Base-by-base conservation (phyloP, 768 basidiomycete species). In the Amanita pseudoporphyria region DNA sequence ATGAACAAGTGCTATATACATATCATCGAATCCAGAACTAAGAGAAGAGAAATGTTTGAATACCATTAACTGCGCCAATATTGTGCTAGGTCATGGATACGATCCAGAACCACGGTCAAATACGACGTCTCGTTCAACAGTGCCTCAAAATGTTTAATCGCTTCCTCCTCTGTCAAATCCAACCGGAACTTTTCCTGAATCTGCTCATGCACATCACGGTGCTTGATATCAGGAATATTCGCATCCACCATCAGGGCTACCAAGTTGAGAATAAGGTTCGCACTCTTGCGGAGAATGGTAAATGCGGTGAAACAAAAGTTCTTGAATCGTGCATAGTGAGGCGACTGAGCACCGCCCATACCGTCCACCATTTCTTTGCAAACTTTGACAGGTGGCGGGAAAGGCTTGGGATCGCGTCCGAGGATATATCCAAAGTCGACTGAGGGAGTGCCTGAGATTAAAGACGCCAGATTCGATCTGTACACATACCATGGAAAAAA, bases 281-380 rank as follows among this genome's bases (percentile, higher is more conserved):
- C 91, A 61, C 88, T 93, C 73, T 98, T 97, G 56, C 95, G 82
- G 49, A 98, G 77, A 60, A 90, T 92, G 47, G 87, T 88, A 68
- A 98, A 98, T 1, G 92, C 96, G n/a, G 95, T 98, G 66, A 94
- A 95, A 64, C 91, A 96, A 56, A 93, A 86, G 57, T 81, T 86
- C 66, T 97, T 93, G 81, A 99, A 99, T 26, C 94, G 84, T 21
- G 83, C 79, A 64, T 97, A 97, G 63, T 98, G 95, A n/a, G 86
- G 78, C 5, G 93, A 95, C 59, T 87, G 81, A 1, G 89, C 83
- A 9, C 96, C 95, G n/a, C 96, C 96, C 93, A 99, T 95, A 9
- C 89, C 95, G 62, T 99, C 96, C 0, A 98, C 91, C 96, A 98
- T 99, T 62, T 98, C 96, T 60, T 95, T 94, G 68, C 94, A 97